These are phyloP conservation scores for Kwoniella heveanensis DNA, from an alignment of 768 basidiomycete genomes.

Conservation along the genomic window DNA sequence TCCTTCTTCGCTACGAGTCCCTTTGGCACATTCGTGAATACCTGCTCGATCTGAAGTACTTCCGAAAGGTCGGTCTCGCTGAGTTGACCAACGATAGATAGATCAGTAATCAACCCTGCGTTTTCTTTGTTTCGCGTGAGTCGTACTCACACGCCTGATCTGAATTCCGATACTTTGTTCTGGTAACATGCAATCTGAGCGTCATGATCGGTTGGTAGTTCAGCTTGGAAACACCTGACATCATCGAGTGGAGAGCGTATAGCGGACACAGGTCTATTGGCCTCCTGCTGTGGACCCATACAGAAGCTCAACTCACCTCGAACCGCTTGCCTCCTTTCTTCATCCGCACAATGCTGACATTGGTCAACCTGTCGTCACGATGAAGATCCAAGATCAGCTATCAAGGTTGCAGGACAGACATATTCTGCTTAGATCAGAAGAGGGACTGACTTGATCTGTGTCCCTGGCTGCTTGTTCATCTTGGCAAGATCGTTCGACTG, in stretches of 20 bases:
- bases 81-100: constrained; percentile 1
- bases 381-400: background rate
- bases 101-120: too few relatives aligned
- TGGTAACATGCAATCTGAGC: constrained; percentile 93
- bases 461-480: constrained; percentile 52
- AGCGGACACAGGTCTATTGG: too few relatives aligned
- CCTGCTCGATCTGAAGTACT: constrained; percentile 92
- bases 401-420: too few relatives aligned
- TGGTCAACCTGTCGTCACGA: constrained; percentile 71
- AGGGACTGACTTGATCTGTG: constrained; percentile 52
- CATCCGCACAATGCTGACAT: constrained; percentile 91
- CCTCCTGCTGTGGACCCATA: too few relatives aligned
- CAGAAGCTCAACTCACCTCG: constrained; percentile 66
- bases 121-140: too few relatives aligned
- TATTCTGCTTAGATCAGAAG: background rate
- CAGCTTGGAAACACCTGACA: too few relatives aligned
- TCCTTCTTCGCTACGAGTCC: constrained; percentile 86
- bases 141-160: constrained; percentile 80
- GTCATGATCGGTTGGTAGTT: too few relatives aligned
- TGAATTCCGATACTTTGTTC: constrained; percentile 97
- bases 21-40: constrained; percentile 95
- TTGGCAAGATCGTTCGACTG: background rate
- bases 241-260: too few relatives aligned
- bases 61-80: constrained; percentile 93
- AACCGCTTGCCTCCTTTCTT: constrained; percentile 98